These are phyloP conservation scores for Chlorella sp. DNA, from an alignment of 139 green algal genomes.

Conservation along the genomic window DNA sequence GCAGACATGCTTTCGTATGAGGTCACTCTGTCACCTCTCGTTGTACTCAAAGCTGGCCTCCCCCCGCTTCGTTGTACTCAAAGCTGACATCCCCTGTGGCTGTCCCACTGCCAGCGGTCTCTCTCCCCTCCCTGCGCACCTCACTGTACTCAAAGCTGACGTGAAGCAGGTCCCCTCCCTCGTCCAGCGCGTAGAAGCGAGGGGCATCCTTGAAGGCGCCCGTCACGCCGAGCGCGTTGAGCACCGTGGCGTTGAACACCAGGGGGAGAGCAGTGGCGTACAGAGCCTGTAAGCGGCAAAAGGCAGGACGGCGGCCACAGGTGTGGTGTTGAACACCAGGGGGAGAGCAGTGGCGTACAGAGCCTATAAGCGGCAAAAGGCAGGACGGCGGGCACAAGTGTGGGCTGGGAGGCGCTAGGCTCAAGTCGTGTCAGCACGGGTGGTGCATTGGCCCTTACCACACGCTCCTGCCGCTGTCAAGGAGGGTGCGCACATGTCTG, in stretches of 20 bases:
- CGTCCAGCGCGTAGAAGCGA: conserved; percentile 47
- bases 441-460: too few species aligned
- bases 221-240: conserved; percentile 90
- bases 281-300: conserved; percentile 4
- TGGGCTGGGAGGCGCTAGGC: conserved; percentile 98
- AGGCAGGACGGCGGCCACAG: background rate
- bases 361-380: background rate
- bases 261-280: conserved; percentile 65
- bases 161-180: conserved; percentile 66
- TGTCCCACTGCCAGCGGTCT: too few species aligned
- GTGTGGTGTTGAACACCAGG: conserved; percentile 90
- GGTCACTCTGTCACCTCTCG: too few species aligned
- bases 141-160: conserved; percentile 75
- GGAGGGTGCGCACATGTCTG: too few species aligned
- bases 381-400: conserved; percentile 20
- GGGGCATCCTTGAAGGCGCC: conserved; percentile 60
- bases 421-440: too few species aligned
- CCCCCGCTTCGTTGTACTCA: too few species aligned
- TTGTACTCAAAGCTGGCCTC: too few species aligned
- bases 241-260: conserved; percentile 93
- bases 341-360: conserved; percentile 60
- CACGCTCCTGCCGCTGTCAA: too few species aligned
- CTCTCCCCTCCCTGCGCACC: conserved; percentile 6
- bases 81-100: too few species aligned
- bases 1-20: too few species aligned